Base-by-base conservation (phyloP, 2,329 filamentous ascomycete species). In the Thelonectria olida region DNA sequence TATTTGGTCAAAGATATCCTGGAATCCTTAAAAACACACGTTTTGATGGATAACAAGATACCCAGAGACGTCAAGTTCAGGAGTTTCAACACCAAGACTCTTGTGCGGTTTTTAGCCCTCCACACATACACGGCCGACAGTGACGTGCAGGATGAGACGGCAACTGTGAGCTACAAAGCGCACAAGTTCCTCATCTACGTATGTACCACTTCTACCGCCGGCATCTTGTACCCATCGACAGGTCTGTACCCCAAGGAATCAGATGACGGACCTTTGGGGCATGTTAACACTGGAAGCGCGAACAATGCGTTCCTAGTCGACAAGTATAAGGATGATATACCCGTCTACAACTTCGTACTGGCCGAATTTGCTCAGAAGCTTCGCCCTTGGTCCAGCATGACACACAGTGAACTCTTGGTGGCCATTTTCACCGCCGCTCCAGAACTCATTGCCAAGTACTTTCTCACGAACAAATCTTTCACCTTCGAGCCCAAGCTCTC, bases 401-500 rank as follows among this genome's bases (percentile, higher is more conserved):
- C 90, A 62, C 94, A 99, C 73, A 91, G 90, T 68, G 90, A 97
- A 68, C 84, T 99, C 9, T 79, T 97, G 2, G 80, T 95, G 5
- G 84, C 89, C 4, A 93, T 97, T 31, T 97, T 99, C 73, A 84
- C 83, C 63, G 87, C 87, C 7, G 92, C 91, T 0, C 95, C 96
- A 1, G 96, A 98, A 76, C 84, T 98, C 3, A 87, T 97, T 2
- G 91, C 93, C 42, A 89, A 93, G 71, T 99, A 96, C 75, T 98
- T 97, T 73, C 83, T 88, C 42, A 89, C 87, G 73, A 94, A 93
- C 72, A 89, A 86, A 62, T 87, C 90, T 54, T 96, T 98, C 71
- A 88, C 90, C 0, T 93, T 97, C 64, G 94, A 98, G 41, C 94
- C 96, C 0, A 98, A 97, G 73, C 84, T 96, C 5, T 96, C 93